Conservation (phyloP, 495 filamentous ascomycete genomes). For the Podospora pseudoanserina region DNA sequence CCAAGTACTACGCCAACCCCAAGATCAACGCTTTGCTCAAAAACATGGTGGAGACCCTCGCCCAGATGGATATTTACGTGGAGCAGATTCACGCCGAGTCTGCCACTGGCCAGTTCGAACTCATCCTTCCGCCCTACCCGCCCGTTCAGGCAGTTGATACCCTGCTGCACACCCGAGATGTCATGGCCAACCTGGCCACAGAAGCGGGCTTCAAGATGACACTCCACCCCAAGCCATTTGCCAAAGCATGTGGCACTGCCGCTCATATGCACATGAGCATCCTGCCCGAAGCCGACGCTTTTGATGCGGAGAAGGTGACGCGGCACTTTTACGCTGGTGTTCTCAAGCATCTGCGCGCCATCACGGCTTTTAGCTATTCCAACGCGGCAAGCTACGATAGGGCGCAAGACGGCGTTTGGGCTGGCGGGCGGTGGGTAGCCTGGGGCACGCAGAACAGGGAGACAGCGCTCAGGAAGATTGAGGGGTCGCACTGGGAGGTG, state of each 20-base stretch:
- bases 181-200: conserved; percentile 57
- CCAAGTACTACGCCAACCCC: conserved; percentile 51
- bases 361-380: conserved; percentile 63
- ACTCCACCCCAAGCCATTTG: conserved; percentile 68
- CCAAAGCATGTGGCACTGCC: conserved; percentile 57
- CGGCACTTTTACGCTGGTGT: conserved; percentile 65
- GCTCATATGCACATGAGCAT: conserved; percentile 68
- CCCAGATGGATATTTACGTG: conserved; percentile 59
- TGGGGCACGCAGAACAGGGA: conserved; percentile 80
- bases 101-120: conserved; percentile 75
- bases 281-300: conserved; percentile 33
- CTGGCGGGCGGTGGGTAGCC: conserved; percentile 66
- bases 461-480: conserved; percentile 60
- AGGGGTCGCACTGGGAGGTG: conserved; percentile 65
- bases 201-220: conserved; percentile 66
- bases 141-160: conserved; percentile 70
- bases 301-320: conserved; percentile 37
- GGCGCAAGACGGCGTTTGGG: conserved; percentile 65
- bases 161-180: conserved; percentile 67
- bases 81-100: conserved; percentile 77
- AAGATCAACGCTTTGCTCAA: conserved; percentile 57
- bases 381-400: conserved; percentile 59
- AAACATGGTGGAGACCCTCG: conserved; percentile 58
- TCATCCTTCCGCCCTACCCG: conserved; percentile 61
- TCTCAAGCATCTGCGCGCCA: conserved; percentile 57